Conservation (phyloP, 2,329 filamentous ascomycete species). For the Neurospora crassa region DNA sequence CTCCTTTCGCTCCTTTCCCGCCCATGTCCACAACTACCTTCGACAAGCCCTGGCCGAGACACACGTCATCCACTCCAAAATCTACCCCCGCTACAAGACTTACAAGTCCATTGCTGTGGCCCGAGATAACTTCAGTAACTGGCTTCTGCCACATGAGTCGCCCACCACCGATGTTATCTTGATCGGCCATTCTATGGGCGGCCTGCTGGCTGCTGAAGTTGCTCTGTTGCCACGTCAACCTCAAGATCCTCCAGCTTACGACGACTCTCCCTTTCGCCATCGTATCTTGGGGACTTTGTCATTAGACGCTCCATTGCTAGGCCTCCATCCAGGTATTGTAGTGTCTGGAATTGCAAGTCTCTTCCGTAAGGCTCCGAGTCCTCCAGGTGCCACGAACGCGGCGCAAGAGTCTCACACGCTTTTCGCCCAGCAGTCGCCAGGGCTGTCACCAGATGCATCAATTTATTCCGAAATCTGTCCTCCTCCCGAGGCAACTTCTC, state of each 20-base stretch:
- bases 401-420: slow-evolving; percentile 8
- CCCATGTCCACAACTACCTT: slow-evolving; percentile 71
- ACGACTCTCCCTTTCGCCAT: slow-evolving; percentile 49
- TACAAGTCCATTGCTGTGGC: slow-evolving; percentile 63
- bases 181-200: slow-evolving; percentile 85
- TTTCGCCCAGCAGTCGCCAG: slow-evolving; percentile 10
- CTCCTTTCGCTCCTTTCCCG: slow-evolving; percentile 80
- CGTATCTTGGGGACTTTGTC: slow-evolving; percentile 71
- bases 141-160: slow-evolving; percentile 70
- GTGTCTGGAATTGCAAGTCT: slow-evolving; percentile 72
- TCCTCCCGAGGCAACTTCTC: slow-evolving; percentile 16
- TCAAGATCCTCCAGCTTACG: not conserved
- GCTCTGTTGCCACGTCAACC: slow-evolving; percentile 46
- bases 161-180: slow-evolving; percentile 69
- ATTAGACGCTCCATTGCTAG: slow-evolving; percentile 79
- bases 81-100: slow-evolving; percentile 73
- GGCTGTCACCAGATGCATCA: slow-evolving; percentile 19
- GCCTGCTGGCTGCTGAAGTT: slow-evolving; percentile 72
- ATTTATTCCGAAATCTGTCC: slow-evolving; percentile 17
- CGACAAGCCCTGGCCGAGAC: slow-evolving; percentile 57
- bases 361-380: slow-evolving; percentile 43
- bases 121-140: slow-evolving; percentile 72
- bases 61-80: slow-evolving; percentile 78
- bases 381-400: slow-evolving; percentile 18
- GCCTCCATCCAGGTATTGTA: slow-evolving; percentile 81